Evolutionary conservation across 2,329 filamentous ascomycete genomes (phyloP).

Genomic region (Fusarium sublunatum): DNA sequence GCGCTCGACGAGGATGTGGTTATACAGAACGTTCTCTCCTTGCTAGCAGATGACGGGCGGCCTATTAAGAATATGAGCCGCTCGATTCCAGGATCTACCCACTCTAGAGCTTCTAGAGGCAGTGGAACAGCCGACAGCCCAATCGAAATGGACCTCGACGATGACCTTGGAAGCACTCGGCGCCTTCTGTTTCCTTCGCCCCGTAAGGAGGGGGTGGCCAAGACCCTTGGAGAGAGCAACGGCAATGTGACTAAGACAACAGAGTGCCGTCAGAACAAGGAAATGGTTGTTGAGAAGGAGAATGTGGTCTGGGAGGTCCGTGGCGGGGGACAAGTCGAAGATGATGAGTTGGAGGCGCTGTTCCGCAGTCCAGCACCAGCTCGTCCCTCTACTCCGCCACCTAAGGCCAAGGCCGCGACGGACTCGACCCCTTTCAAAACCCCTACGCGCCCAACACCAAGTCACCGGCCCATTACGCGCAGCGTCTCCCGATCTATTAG

Average conservation of each 20-base stretch:
- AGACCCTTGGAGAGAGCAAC: slow-evolving; percentile 68
- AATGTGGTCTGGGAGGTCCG: slow-evolving; percentile 60
- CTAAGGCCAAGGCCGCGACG: slow-evolving; percentile 53
- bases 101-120: slow-evolving; percentile 65
- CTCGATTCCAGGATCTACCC: slow-evolving; percentile 58
- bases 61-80: slow-evolving; percentile 28
- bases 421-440: slow-evolving; percentile 68
- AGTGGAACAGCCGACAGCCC: slow-evolving; percentile 68
- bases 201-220: slow-evolving; percentile 71
- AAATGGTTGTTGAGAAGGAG: slow-evolving; percentile 56
- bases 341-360: slow-evolving; percentile 70
- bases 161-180: slow-evolving; percentile 67
- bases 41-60: slow-evolving; percentile 7
- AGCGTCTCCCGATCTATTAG: slow-evolving; percentile 69
- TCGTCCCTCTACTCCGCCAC: slow-evolving; percentile 65
- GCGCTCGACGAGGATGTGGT: slow-evolving; percentile 8
- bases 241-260: slow-evolving; percentile 63
- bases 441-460: slow-evolving; percentile 70
- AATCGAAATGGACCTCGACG: slow-evolving; percentile 62
- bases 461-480: slow-evolving; percentile 69
- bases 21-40: slow-evolving; percentile 18
- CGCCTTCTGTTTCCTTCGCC: slow-evolving; percentile 83
- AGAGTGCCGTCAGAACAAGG: slow-evolving; percentile 53
- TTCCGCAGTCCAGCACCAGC: slow-evolving; percentile 68
- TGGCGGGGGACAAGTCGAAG: slow-evolving; percentile 41